A percentile compares a stretch with the other conserved stretches of the same genome.
Conservation (phyloP, 805 yeast genomes). For the Metschnikowia cerradonensis region DNA sequence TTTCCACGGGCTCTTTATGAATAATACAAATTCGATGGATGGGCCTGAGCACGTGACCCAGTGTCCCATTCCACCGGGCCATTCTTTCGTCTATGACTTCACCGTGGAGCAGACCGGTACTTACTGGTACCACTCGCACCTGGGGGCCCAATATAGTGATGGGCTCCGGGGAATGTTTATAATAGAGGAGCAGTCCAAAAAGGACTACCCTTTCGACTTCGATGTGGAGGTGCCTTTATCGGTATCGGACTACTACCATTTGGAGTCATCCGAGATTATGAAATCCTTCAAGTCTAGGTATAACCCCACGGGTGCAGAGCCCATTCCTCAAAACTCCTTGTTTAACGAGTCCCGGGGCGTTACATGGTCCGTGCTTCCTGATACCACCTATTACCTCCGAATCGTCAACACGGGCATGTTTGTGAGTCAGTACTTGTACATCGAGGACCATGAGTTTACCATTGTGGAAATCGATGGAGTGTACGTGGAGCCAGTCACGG, state of each 20-base stretch:
- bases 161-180: constrained; percentile 70
- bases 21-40: constrained; percentile 38
- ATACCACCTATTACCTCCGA: constrained; percentile 60
- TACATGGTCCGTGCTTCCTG: constrained; percentile 52
- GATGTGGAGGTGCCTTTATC: constrained; percentile 61
- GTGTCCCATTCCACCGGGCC: constrained; percentile 43
- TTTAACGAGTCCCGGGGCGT: constrained; percentile 62
- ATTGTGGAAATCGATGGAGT: constrained; percentile 47
- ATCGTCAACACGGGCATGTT: constrained; percentile 67
- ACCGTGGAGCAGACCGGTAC: constrained; percentile 20
- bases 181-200: constrained; percentile 49
- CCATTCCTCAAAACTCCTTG: constrained; percentile 63
- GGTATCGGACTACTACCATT: constrained; percentile 63
- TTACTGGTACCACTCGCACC: constrained; percentile 76
- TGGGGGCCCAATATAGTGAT: constrained; percentile 74
- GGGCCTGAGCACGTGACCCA: constrained; percentile 46
- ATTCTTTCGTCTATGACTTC: constrained; percentile 36
- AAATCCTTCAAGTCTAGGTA: constrained; percentile 53
- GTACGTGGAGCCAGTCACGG: constrained; percentile 53
- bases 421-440: constrained; percentile 53
- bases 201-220: constrained; percentile 47
- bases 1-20: constrained; percentile 44
- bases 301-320: constrained; percentile 85
- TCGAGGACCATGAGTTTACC: constrained; percentile 40
- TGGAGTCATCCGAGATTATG: constrained; percentile 43